Conservation (phyloP, 2,329 filamentous ascomycete species). For the Fusarium tjaetaba region DNA sequence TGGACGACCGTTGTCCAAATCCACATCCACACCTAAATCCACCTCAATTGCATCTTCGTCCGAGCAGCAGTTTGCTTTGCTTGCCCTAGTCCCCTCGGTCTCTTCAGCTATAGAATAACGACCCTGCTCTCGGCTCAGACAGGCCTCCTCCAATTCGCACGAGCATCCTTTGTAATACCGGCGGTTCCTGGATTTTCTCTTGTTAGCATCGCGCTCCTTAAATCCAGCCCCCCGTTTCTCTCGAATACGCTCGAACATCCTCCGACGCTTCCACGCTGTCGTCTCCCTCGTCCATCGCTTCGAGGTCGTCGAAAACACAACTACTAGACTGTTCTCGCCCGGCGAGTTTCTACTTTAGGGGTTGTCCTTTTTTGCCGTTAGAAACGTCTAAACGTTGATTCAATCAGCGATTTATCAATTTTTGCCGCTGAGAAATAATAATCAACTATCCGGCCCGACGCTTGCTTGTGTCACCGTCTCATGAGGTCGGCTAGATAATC, state of each 20-base stretch:
- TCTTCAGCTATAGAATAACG: slow-evolving; percentile 31
- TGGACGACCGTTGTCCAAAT: slow-evolving; percentile 38
- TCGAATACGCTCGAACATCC: slow-evolving; percentile 35
- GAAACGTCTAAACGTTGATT: slow-evolving; percentile 35
- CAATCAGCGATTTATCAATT: slow-evolving; percentile 17
- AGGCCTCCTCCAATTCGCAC: slow-evolving; percentile 38
- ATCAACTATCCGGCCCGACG: slow-evolving; percentile 43
- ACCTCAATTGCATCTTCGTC: slow-evolving; percentile 38
- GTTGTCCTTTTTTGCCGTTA: slow-evolving; percentile 29
- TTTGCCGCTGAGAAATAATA: slow-evolving; percentile 39
- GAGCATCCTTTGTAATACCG: slow-evolving; percentile 51
- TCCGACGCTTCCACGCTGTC: slow-evolving; percentile 33
- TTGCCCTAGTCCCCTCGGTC: slow-evolving; percentile 25
- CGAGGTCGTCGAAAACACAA: slow-evolving; percentile 21
- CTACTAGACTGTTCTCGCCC: slow-evolving; percentile 24
- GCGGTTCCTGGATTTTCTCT: slow-evolving; percentile 44
- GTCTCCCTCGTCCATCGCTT: slow-evolving; percentile 19
- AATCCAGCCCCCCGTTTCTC: slow-evolving; percentile 36
- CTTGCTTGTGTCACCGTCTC: slow-evolving; percentile 41
- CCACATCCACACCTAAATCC: slow-evolving; percentile 30
- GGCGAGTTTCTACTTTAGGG: slow-evolving; percentile 13
- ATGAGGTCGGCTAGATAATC: slow-evolving; percentile 73
- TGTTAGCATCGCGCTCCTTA: slow-evolving; percentile 44
- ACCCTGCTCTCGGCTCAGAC: slow-evolving; percentile 34
- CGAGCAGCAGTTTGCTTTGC: slow-evolving; percentile 38